Percentiles rank a stretch among this genome's conserved stretches.
Evolutionary conservation across 495 filamentous ascomycete species (phyloP).

Genomic region (Chlorociboria aeruginascens): DNA sequence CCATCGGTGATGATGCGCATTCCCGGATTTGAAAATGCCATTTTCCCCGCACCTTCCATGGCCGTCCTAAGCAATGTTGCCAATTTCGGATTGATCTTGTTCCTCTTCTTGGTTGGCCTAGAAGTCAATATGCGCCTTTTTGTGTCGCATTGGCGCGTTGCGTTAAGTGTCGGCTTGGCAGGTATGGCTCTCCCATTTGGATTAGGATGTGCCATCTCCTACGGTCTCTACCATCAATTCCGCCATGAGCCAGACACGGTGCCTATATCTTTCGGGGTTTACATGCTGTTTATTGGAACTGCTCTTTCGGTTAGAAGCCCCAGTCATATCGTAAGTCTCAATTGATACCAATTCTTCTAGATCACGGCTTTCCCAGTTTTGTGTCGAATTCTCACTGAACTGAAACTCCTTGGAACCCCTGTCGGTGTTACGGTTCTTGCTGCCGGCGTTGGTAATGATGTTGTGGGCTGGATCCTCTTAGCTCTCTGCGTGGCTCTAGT

Average conservation of each 20-base stretch:
- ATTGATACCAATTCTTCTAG: conserved; percentile 1
- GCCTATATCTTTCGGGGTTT: conserved; percentile 66
- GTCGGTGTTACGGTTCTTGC: conserved; percentile 89
- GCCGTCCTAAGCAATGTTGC: conserved; percentile 59
- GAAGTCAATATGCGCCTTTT: conserved; percentile 88
- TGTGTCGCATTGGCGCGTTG: conserved; percentile 75
- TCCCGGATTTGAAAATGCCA: conserved; percentile 63
- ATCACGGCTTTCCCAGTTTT: conserved; percentile 97
- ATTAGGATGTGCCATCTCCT: conserved; percentile 63
- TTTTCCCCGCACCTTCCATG: conserved; percentile 66
- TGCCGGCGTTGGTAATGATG: conserved; percentile 92
- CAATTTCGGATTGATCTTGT: conserved; percentile 81
- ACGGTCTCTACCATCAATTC: conserved; percentile 76
- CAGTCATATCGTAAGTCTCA: neutral
- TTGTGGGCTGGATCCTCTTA: conserved; percentile 82
- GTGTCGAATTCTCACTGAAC: conserved; percentile 86
- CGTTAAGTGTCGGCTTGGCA: conserved; percentile 66
- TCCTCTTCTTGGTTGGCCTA: conserved; percentile 84
- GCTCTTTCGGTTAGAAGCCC: conserved; percentile 45
- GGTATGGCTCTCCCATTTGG: conserved; percentile 78
- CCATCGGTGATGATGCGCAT: conserved; percentile 79
- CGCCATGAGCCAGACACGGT: conserved; percentile 46
- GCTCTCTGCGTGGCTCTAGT: conserved; percentile 91
- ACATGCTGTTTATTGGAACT: conserved; percentile 86
- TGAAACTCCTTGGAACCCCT: conserved; percentile 72